Base-by-base conservation (phyloP, 202 grass and related monocot genomes). In the Bolboschoenoplectus hybrid region DNA sequence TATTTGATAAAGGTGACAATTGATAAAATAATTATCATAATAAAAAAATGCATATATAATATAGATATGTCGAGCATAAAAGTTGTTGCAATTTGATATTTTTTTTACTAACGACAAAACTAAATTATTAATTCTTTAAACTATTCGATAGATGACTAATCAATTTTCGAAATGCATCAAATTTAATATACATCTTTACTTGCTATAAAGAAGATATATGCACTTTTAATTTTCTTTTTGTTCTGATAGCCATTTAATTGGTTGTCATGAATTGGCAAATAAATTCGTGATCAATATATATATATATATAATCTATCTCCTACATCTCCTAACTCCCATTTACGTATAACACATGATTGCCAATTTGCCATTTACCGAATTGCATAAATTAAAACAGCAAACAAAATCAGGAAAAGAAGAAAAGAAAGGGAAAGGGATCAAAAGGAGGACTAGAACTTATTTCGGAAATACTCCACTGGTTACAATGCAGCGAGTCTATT, bases 401-500 rank as follows among this genome's bases (percentile, higher is more conserved):
- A 70, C 17, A n/a, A 52, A 55, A 64, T 78, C 39, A 64, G 12
- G 1, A 63, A 64, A 85, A 39, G 7, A 17, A 45, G 17, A 76
- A 76, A 6, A 51, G 14, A 86, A 79, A 86, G 41, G 44, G 47
- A 39, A 84, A 83, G 45, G 19, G n/a, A 56, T 26, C 26, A 26
- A 26, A 26, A 26, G 26, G 26, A 57, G 12, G 63, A 71, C 1
- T 19, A 70, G 47, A 40, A 56, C 65, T 69, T 67, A 68, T 84
- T 70, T 34, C 52, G 58, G 46, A 34, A 82, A 82, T 67, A 84
- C 44, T 84, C 32, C 7, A 57, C 20, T 55, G 34, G 26, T 32
- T 68, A 67, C 80, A 82, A 11, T 63, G 49, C 64, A 84, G 57
- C 56, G 38, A 80, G 19, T 86, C 43, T 79, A 77, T 53, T 63